Evolutionary conservation across 768 basidiomycete species (phyloP).

Genomic region (Amanita pallidorosea): DNA sequence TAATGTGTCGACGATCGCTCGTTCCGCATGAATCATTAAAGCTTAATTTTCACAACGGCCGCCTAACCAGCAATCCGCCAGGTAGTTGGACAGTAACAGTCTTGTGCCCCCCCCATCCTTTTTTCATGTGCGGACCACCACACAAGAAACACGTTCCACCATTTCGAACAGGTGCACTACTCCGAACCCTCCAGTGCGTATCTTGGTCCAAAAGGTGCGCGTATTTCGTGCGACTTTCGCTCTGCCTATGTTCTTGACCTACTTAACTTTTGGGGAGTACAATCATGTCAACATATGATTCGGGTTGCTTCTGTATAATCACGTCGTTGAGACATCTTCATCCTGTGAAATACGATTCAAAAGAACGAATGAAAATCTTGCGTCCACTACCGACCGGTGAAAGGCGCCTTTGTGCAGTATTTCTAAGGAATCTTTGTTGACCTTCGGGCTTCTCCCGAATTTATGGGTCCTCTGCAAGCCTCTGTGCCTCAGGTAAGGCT

Average conservation of each 20-base stretch:
- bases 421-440: constrained; percentile 92
- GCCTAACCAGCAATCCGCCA: no score
- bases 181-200: constrained; percentile 65
- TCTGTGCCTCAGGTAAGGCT: constrained; percentile 87
- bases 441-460: constrained; percentile 83
- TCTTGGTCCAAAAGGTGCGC: constrained; percentile 95
- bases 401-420: constrained; percentile 99
- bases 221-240: constrained; percentile 86
- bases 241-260: constrained; percentile 93
- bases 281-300: constrained; percentile 80
- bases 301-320: constrained; percentile 88
- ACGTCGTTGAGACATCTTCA: constrained; percentile 65
- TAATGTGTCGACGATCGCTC: no score
- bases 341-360: constrained; percentile 35
- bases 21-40: no score
- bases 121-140: constrained; percentile 89
- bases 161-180: constrained; percentile 36
- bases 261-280: constrained; percentile 92
- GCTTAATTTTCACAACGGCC: no score
- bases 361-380: background rate
- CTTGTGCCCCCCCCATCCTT: no score
- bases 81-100: no score
- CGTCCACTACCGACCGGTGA: constrained; percentile 52
- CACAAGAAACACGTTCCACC: constrained; percentile 81
- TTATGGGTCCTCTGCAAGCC: constrained; percentile 76